Conservation (phyloP, 2,329 filamentous ascomycete genomes). For the Ophiosphaerella herpotricha region DNA sequence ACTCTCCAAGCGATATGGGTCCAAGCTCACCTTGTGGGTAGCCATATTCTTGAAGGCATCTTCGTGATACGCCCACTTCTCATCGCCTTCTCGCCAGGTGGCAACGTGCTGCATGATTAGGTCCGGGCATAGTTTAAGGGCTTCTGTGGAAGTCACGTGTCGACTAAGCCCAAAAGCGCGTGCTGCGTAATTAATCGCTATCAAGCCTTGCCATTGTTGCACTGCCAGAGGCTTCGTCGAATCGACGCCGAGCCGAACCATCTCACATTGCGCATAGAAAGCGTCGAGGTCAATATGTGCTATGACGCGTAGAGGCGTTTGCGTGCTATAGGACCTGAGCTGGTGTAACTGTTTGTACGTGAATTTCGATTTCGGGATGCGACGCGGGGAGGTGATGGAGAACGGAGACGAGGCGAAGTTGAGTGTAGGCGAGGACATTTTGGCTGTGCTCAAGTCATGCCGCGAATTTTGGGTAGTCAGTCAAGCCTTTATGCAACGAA, state of each 20-base stretch:
- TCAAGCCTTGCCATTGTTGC: slow-evolving; percentile 93
- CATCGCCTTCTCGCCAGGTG: slow-evolving; percentile 90
- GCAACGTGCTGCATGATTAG: slow-evolving; percentile 90
- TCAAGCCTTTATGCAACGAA: not conserved
- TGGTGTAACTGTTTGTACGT: slow-evolving; percentile 83
- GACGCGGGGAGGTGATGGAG: slow-evolving; percentile 42
- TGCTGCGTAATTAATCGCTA: slow-evolving; percentile 95
- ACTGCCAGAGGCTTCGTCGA: slow-evolving; percentile 85
- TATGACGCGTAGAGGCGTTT: slow-evolving; percentile 81
- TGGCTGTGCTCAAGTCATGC: slow-evolving; percentile 17
- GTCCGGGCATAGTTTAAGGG: slow-evolving; percentile 82
- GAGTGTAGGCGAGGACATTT: slow-evolving; percentile 55
- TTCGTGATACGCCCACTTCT: slow-evolving; percentile 86
- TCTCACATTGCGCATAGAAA: slow-evolving; percentile 94
- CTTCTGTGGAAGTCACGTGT: slow-evolving; percentile 79
- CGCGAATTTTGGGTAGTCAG: not conserved
- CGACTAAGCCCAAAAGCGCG: slow-evolving; percentile 78
- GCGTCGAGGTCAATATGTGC: slow-evolving; percentile 95
- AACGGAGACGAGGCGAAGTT: slow-evolving; percentile 55
- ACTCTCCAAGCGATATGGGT: slow-evolving; percentile 86
- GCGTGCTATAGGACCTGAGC: slow-evolving; percentile 70
- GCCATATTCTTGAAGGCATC: slow-evolving; percentile 79
- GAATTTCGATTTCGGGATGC: slow-evolving; percentile 67
- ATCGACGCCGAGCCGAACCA: slow-evolving; percentile 76
- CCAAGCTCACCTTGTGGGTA: slow-evolving; percentile 90